Conservation (phyloP, 1,139 yeast genomes). For the Suhomyces anneliseae region DNA sequence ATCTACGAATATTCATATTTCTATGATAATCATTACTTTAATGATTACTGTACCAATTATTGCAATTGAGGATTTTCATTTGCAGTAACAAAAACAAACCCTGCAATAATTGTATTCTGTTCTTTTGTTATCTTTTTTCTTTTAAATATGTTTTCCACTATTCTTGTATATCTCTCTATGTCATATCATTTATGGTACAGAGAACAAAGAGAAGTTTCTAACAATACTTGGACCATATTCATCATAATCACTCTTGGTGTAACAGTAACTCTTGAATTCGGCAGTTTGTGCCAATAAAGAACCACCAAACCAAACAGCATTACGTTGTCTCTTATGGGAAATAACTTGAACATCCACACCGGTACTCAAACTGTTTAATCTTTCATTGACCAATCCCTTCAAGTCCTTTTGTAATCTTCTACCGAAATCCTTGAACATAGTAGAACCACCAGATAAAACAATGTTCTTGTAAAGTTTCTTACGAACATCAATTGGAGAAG, state of each 20-base stretch:
- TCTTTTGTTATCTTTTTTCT: not conserved
- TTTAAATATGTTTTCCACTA: not conserved
- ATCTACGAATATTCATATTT: not conserved
- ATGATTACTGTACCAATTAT: no score
- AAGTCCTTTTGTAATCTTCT: constrained; percentile 96
- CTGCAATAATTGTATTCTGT: not conserved
- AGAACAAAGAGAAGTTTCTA: constrained; percentile 90
- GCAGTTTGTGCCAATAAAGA: constrained; percentile 94
- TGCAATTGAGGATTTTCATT: no score
- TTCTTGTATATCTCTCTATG: not conserved
- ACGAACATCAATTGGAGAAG: constrained; percentile 97
- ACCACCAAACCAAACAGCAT: constrained; percentile 99
- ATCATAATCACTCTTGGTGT: constrained; percentile 95
- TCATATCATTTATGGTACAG: constrained; percentile 60
- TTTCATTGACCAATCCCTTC: constrained; percentile 80
- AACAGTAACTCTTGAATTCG: constrained; percentile 94
- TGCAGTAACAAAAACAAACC: no score
- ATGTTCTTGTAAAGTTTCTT: constrained; percentile 94
- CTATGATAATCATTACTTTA: not conserved
- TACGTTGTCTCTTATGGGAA: constrained; percentile 94
- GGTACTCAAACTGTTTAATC: constrained; percentile 87
- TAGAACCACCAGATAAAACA: constrained; percentile 94
- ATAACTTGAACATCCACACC: constrained; percentile 98
- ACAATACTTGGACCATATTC: constrained; percentile 98
- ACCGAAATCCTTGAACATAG: constrained; percentile 98